Evolutionary conservation across 169 alveolate species (phyloP).

Genomic region (Toxoplasma gondii): DNA sequence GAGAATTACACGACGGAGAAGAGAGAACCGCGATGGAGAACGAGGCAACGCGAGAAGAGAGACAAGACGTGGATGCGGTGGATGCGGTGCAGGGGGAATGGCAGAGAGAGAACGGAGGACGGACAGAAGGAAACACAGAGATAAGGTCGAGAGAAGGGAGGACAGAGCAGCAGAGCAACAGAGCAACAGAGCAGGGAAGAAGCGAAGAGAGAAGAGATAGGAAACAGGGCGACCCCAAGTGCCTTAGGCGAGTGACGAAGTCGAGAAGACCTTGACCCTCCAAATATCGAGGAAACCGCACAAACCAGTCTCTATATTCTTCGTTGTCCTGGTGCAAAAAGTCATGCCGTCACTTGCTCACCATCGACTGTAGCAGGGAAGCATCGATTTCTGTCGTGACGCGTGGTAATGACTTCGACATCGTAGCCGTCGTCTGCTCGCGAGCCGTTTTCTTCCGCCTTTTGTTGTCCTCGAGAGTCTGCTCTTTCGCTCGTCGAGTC

Average conservation of each 20-base stretch:
- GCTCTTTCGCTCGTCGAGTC: not conserved
- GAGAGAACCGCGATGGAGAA: too few species aligned
- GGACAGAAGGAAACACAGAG: not conserved
- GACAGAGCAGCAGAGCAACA: not conserved
- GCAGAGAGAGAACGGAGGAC: too few species aligned
- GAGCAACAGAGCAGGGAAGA: not conserved
- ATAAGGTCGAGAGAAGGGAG: not conserved
- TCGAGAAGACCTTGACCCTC: not conserved
- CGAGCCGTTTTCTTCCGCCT: not conserved
- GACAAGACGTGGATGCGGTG: too few species aligned
- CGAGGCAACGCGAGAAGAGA: too few species aligned
- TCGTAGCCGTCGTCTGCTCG: conserved; percentile 71
- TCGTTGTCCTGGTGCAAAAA: not conserved
- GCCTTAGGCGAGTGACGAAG: too few species aligned
- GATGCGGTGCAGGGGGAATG: too few species aligned
- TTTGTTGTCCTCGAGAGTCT: not conserved
- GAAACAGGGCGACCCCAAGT: not conserved
- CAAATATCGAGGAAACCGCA: not conserved
- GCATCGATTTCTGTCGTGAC: conserved; percentile 86
- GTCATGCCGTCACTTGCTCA: conserved; percentile 66
- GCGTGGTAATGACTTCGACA: conserved; percentile 88
- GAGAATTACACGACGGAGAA: not conserved
- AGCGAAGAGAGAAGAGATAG: not conserved
- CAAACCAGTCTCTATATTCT: not conserved
- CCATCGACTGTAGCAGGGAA: conserved; percentile 77